These are phyloP conservation scores for Desmodesmus armatus DNA, from an alignment of 139 green algal species.

Conservation along the genomic window DNA sequence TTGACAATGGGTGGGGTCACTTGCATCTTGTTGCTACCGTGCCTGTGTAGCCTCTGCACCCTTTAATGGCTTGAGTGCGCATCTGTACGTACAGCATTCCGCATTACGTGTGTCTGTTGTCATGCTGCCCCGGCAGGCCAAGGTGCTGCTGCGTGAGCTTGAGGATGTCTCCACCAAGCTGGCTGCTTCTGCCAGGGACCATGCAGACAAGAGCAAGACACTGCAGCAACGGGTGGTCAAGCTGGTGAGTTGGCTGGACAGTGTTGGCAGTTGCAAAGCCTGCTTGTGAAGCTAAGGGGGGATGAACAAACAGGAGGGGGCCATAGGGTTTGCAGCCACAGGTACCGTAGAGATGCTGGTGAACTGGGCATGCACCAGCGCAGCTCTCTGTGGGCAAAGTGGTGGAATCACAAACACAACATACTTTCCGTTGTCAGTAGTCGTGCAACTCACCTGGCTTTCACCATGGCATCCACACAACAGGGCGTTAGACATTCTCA, in stretches of 20 bases:
- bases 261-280: neutral
- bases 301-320: no score
- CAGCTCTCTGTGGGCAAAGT: no score
- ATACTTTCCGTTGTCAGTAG: no score
- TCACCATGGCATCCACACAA: no score
- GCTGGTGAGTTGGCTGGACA: constrained; percentile 13
- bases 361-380: no score
- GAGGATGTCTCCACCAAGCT: constrained; percentile 33
- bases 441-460: no score
- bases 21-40: no score
- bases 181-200: constrained; percentile 15
- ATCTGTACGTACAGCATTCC: no score
- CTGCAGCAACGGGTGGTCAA: constrained; percentile 13
- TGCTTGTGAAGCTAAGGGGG: neutral
- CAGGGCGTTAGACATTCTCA: neutral
- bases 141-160: constrained; percentile 14
- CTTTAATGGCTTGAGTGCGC: no score
- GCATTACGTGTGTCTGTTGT: neutral
- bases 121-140: constrained; percentile 2
- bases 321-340: neutral
- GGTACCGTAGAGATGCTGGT: neutral
- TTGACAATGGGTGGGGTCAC: constrained; percentile 21
- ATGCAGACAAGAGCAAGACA: constrained; percentile 22
- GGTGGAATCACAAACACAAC: no score
- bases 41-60: no score